These are phyloP conservation scores for Iris pallida DNA, from an alignment of 116 monocot species.

Conservation along the genomic window DNA sequence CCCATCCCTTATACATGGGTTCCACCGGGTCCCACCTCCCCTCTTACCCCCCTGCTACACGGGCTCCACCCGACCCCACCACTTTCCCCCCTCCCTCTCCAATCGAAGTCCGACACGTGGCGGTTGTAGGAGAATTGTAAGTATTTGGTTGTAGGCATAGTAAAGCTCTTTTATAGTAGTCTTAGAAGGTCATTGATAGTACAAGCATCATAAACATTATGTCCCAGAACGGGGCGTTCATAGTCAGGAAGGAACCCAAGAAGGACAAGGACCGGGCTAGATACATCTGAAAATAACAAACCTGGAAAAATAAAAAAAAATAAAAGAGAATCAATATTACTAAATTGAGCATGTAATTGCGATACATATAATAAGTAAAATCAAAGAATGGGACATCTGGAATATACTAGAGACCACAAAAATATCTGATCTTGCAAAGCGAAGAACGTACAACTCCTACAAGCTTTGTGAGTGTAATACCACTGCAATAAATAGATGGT, in stretches of 20 bases:
- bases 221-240: background rate
- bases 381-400: background rate
- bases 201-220: too few species aligned
- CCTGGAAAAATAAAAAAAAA: conserved; percentile 64
- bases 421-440: conserved; percentile 78
- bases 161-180: too few species aligned
- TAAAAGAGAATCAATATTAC: background rate
- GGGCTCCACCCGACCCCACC: too few species aligned
- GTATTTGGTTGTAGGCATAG: too few species aligned
- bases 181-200: too few species aligned
- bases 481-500: conserved; percentile 38
- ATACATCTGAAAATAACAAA: conserved; percentile 95
- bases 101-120: too few species aligned
- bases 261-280: conserved; percentile 80
- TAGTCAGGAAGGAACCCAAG: conserved; percentile 55
- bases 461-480: conserved; percentile 95
- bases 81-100: too few species aligned
- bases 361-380: background rate
- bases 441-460: conserved; percentile 86
- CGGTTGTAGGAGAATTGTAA: too few species aligned
- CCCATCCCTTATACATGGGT: too few species aligned
- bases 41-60: too few species aligned
- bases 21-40: too few species aligned
- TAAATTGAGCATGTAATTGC: background rate
- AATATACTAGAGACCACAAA: conserved; percentile 61